These are phyloP conservation scores for Trichoderma oligosporum DNA, from an alignment of 2,329 filamentous ascomycete species.

Conservation along the genomic window DNA sequence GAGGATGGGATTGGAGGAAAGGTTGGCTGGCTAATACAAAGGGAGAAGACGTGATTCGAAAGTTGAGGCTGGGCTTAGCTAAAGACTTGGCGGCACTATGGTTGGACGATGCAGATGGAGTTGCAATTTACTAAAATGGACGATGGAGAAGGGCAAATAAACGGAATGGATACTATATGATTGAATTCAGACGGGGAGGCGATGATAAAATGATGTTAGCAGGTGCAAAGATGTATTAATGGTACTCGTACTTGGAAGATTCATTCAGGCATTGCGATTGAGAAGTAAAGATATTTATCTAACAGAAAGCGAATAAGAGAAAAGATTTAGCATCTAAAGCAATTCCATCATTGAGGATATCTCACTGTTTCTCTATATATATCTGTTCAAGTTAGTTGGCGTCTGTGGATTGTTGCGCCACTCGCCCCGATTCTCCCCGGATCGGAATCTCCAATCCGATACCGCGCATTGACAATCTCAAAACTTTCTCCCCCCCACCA, in stretches of 20 bases:
- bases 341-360: too few relatives aligned
- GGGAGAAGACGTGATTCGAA: conserved; percentile 66
- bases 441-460: conserved; percentile 32
- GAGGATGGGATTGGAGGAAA: conserved; percentile 74
- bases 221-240: conserved; percentile 6
- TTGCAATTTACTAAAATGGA: conserved; percentile 39
- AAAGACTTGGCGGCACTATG: conserved; percentile 69
- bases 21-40: conserved; percentile 66
- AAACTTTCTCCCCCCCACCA: conserved; percentile 29
- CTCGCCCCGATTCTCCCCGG: not conserved
- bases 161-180: not conserved
- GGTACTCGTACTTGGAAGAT: conserved; percentile 3
- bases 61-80: conserved; percentile 69
- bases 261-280: not conserved
- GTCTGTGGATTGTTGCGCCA: not conserved
- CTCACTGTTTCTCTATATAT: too few relatives aligned
- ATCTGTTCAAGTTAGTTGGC: not conserved
- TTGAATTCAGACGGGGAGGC: not conserved
- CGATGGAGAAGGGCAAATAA: not conserved
- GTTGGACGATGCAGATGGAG: conserved; percentile 61
- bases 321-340: too few relatives aligned
- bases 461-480: conserved; percentile 35
- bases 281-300: not conserved
- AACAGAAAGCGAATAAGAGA: not conserved
- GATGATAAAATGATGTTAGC: conserved; percentile 2